Percentiles rank a stretch among this genome's conserved stretches.
Evolutionary conservation across 306 rosid genomes (phyloP).

Genomic region (Neltuma alba): DNA sequence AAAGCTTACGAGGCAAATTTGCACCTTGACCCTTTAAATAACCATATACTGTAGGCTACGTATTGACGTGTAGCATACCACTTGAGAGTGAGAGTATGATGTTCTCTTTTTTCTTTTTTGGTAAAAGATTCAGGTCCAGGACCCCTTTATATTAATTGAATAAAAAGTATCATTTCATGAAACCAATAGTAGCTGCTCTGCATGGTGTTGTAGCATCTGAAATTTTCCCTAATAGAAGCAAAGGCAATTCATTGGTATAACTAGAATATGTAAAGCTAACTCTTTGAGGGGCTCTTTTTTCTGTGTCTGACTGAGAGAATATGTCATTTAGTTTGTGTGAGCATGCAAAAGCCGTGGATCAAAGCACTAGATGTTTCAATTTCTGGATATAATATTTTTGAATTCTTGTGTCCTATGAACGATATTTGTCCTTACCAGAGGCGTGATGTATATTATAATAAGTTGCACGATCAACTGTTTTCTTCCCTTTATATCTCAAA

Average conservation of each 20-base stretch:
- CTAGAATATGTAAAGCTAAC: neutral
- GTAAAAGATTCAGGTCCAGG: neutral
- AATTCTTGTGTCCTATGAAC: neutral
- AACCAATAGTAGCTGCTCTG: neutral
- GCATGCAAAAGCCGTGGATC: slow-evolving; percentile 10
- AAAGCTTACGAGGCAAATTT: too few species aligned
- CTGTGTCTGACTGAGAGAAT: slow-evolving; percentile 18
- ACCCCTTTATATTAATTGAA: neutral
- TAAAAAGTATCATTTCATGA: neutral
- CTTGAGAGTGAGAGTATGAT: neutral
- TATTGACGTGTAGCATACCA: slow-evolving; percentile 1
- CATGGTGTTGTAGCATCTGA: neutral
- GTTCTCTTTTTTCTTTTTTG: neutral
- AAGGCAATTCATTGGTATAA: neutral
- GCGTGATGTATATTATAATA: neutral
- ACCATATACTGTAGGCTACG: neutral
- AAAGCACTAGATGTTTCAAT: slow-evolving; percentile 7
- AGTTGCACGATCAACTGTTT: neutral
- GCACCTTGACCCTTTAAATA: too few species aligned
- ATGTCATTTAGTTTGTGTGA: neutral
- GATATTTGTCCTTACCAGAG: slow-evolving; percentile 12
- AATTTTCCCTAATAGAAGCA: neutral
- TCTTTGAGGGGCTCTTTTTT: neutral
- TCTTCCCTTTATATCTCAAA: slow-evolving; percentile 4
- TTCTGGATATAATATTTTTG: slow-evolving; percentile 5